Evolutionary conservation across 176 grass and related monocot genomes (phyloP).

Genomic region (Musa acuminata): DNA sequence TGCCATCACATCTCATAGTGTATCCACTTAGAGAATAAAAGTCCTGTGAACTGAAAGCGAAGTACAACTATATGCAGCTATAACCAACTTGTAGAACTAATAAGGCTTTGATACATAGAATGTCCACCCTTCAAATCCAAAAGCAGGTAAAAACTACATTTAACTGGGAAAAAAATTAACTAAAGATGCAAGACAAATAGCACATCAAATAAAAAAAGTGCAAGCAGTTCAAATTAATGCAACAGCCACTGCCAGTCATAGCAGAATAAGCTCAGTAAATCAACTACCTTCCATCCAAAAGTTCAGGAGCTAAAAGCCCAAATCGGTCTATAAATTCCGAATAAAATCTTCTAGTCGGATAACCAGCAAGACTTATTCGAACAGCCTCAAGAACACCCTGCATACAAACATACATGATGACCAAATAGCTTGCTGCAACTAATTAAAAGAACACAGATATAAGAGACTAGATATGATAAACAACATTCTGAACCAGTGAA

Average conservation of each 20-base stretch:
- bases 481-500: too few relatives aligned
- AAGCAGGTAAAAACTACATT: too few relatives aligned
- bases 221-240: not conserved
- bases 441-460: not conserved
- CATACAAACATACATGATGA: slow-evolving; percentile 6
- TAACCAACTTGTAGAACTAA: too few relatives aligned
- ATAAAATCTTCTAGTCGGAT: slow-evolving; percentile 92
- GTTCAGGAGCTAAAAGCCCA: slow-evolving; percentile 68
- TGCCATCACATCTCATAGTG: too few relatives aligned
- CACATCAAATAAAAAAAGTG: too few relatives aligned
- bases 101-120: too few relatives aligned
- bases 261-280: not conserved
- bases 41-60: too few relatives aligned
- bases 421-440: not conserved
- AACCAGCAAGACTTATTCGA: slow-evolving; percentile 97
- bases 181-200: too few relatives aligned
- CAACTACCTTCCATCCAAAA: slow-evolving; percentile 62
- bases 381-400: slow-evolving; percentile 99
- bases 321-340: slow-evolving; percentile 96
- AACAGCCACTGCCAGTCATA: not conserved
- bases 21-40: too few relatives aligned
- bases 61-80: too few relatives aligned
- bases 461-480: not conserved
- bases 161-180: too few relatives aligned
- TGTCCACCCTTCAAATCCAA: too few relatives aligned